Evolutionary conservation across 2,329 filamentous ascomycete species (phyloP).

Genomic region (Talaromyces sp.): DNA sequence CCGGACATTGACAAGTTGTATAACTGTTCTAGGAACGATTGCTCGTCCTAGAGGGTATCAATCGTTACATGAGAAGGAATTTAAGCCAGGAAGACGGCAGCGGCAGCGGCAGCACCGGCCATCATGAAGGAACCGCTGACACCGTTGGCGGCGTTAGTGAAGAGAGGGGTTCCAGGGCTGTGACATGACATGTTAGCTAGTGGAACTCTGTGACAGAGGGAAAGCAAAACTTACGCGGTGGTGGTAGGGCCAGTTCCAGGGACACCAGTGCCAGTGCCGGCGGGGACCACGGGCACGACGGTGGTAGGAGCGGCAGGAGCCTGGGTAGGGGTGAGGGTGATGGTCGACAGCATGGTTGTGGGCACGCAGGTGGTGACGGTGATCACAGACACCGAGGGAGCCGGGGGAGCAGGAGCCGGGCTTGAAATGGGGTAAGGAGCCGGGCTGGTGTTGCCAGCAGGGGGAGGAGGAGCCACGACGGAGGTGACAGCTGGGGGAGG

Average conservation of each 20-base stretch:
- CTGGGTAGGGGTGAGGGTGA: slow-evolving; percentile 16
- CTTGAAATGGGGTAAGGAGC: slow-evolving; percentile 9
- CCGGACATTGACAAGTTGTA: background rate
- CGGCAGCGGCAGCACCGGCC: slow-evolving; percentile 25
- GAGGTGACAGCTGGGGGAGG: slow-evolving; percentile 18
- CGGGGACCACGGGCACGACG: slow-evolving; percentile 12
- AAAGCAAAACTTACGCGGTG: background rate
- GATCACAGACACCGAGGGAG: slow-evolving; percentile 18
- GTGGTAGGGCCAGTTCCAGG: slow-evolving; percentile 7
- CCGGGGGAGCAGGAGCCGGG: slow-evolving; percentile 6
- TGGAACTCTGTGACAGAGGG: background rate
- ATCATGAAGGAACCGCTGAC: slow-evolving; percentile 23
- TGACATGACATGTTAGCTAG: background rate
- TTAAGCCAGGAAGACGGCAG: slow-evolving; percentile 29
- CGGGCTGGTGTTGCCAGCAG: slow-evolving; percentile 7
- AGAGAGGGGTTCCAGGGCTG: slow-evolving; percentile 16
- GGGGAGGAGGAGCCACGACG: slow-evolving; percentile 15
- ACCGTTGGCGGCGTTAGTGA: slow-evolving; percentile 26
- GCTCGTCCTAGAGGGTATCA: slow-evolving; percentile 19
- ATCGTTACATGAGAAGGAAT: slow-evolving; percentile 21
- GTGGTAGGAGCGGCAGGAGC: slow-evolving; percentile 8
- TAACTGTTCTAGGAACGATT: background rate
- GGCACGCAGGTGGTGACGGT: slow-evolving; percentile 27
- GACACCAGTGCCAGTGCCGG: slow-evolving; percentile 15
- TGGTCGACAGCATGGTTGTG: slow-evolving; percentile 25